Base-by-base conservation (phyloP, 2,329 filamentous ascomycete species). In the Colletotrichum acutatum region DNA sequence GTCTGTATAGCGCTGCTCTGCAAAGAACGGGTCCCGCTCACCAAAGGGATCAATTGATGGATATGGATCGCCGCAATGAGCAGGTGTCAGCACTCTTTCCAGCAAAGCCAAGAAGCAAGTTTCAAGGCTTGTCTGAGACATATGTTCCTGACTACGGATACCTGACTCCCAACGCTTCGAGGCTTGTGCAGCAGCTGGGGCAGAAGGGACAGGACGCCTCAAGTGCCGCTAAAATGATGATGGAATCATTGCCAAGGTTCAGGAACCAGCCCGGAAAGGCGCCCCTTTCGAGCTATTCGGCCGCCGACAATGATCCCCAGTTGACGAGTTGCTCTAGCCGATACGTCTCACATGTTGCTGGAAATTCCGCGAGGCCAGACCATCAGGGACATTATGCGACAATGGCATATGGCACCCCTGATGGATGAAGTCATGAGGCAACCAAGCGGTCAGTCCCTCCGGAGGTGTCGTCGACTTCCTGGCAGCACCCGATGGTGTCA, bases 71-170 rank as follows among this genome's bases (percentile, higher is more conserved):
- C 28, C 61, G 30, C 30, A 58, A 57, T 32, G 54, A 71, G 61
- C 34, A 66, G 61, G 56, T 66, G 70, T 37, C 67, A 57, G 28
- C 26, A 57, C 59, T 32, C 60, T 58, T 60, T 66, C 49, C 42
- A 54, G 56, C 57, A 72, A 66, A 24, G 68, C 61, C 42, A 62
- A 54, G 37, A 71, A 71, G 67, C 67, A 72, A 28, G 30, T 67
- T 54, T 54, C 71, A 62, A 67, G 49, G 71, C 71, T 62, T 68
- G 68, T 74, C 62, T 72, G 68, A 68, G 71, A 68, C 71, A 74
- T 19, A 34, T 74, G 68, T 74, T 74, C 71, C 71, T 74, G 71
- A 72, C 71, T 72, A 74, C 37, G 42, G 19, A 49, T 42, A 42
- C 42, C 42, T 49, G 42, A 49, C 72, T 67, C 57, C 71, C 68